Evolutionary conservation across 495 filamentous ascomycete genomes (phyloP).

Genomic region (Pseudoneurospora amorphoporcata): DNA sequence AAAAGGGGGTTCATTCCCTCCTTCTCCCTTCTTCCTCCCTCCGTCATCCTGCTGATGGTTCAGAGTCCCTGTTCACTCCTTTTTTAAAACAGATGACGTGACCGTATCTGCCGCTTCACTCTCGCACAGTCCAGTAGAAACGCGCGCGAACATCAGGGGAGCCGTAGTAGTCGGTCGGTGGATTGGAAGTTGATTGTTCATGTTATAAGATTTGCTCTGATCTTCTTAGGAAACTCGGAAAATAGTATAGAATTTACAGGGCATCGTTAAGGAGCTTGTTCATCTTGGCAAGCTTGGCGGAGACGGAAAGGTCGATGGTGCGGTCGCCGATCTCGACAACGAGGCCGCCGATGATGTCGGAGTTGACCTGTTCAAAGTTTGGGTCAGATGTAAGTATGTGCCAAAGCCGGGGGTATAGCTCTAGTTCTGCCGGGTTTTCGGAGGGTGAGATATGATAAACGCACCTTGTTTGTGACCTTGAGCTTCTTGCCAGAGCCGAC

Average conservation of each 20-base stretch:
- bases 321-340: conserved; percentile 95
- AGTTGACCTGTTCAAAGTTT: conserved; percentile 56
- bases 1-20: not conserved
- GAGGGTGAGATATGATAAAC: conserved; percentile 8
- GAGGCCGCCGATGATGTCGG: conserved; percentile 87
- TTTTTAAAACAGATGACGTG: not conserved
- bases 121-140: not conserved
- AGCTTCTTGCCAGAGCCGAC: conserved; percentile 91
- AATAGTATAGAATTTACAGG: conserved; percentile 58
- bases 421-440: not conserved
- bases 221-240: not conserved
- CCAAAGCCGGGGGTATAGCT: not conserved
- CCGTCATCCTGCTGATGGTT: not conserved
- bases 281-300: conserved; percentile 88
- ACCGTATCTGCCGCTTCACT: not conserved
- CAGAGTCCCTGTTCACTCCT: not conserved
- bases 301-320: conserved; percentile 94
- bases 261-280: conserved; percentile 97
- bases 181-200: not conserved
- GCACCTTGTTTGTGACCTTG: conserved; percentile 85
- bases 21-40: not conserved
- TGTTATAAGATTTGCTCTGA: not conserved
- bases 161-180: not conserved
- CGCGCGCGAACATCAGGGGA: not conserved
- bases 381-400: not conserved